These are phyloP conservation scores for Plectosphaerella sp. DNA, from an alignment of 2,329 filamentous ascomycete genomes.

Conservation along the genomic window DNA sequence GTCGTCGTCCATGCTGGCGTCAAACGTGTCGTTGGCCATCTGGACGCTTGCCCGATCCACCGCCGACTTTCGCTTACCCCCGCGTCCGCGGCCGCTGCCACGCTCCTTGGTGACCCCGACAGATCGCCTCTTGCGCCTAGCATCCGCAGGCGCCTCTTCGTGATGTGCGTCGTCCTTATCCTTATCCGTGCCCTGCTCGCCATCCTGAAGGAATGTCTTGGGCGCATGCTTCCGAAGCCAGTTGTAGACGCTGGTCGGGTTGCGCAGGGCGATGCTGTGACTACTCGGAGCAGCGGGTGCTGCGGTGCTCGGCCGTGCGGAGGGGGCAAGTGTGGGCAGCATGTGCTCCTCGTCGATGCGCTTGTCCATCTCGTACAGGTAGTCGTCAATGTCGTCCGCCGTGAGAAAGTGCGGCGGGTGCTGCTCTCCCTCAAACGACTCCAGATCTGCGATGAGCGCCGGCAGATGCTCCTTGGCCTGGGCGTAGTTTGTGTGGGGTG, in stretches of 20 bases:
- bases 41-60: conserved; percentile 20
- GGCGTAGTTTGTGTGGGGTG: conserved; percentile 46
- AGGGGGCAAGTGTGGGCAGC: conserved; percentile 48
- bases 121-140: conserved; percentile 15
- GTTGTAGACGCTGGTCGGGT: conserved; percentile 90
- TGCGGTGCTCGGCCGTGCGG: conserved; percentile 28
- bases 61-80: conserved; percentile 34
- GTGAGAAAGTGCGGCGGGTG: conserved; percentile 64
- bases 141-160: conserved; percentile 17
- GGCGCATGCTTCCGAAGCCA: conserved; percentile 87
- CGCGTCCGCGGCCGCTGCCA: conserved; percentile 24
- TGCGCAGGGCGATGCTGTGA: conserved; percentile 41
- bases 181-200: conserved; percentile 38
- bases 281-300: conserved; percentile 32
- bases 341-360: conserved; percentile 37
- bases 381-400: conserved; percentile 68
- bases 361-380: conserved; percentile 61
- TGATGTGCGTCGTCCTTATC: conserved; percentile 35
- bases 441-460: conserved; percentile 43
- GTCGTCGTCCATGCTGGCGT: conserved; percentile 36
- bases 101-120: conserved; percentile 27
- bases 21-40: conserved; percentile 6
- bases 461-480: conserved; percentile 62
- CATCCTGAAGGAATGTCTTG: conserved; percentile 78
- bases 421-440: conserved; percentile 44